Evolutionary conservation across 2,329 filamentous ascomycete species (phyloP).

Genomic region (Venturia oleaginea): DNA sequence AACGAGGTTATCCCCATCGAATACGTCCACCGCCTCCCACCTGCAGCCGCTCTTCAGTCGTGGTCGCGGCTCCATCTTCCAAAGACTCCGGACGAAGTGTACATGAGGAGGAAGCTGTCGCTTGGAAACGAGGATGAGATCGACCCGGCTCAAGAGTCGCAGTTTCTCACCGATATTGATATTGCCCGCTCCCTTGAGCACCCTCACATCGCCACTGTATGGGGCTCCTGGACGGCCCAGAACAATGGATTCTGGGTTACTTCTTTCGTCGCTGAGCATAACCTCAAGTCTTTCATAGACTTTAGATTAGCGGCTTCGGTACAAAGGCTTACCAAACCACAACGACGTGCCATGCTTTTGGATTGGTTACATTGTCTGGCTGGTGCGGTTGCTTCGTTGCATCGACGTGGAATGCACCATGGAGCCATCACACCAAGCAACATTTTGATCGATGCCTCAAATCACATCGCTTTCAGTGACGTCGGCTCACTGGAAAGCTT

Average conservation of each 20-base stretch:
- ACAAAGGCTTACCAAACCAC: constrained; percentile 52
- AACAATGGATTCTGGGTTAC: constrained; percentile 57
- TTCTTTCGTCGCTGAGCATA: constrained; percentile 57
- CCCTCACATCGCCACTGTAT: constrained; percentile 61
- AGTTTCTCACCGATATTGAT: constrained; percentile 54
- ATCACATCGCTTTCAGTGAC: constrained; percentile 60
- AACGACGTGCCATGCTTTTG: constrained; percentile 51
- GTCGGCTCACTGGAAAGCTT: constrained; percentile 41
- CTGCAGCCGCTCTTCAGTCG: constrained; percentile 36
- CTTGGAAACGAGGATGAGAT: constrained; percentile 32
- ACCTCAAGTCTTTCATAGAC: constrained; percentile 57
- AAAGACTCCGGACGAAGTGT: constrained; percentile 47
- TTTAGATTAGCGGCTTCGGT: constrained; percentile 51
- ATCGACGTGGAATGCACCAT: constrained; percentile 55
- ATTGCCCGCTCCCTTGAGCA: constrained; percentile 52
- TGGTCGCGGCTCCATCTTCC: constrained; percentile 57
- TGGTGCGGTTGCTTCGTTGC: constrained; percentile 59
- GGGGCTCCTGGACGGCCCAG: constrained; percentile 60
- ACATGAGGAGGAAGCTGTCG: constrained; percentile 50
- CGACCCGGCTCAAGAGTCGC: constrained; percentile 32
- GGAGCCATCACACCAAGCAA: constrained; percentile 63
- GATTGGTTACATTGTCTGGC: constrained; percentile 69
- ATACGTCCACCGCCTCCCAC: constrained; percentile 50
- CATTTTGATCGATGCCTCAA: constrained; percentile 55
- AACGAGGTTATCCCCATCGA: constrained; percentile 63